Conservation (phyloP, 805 yeast species). For the Candida orba region DNA sequence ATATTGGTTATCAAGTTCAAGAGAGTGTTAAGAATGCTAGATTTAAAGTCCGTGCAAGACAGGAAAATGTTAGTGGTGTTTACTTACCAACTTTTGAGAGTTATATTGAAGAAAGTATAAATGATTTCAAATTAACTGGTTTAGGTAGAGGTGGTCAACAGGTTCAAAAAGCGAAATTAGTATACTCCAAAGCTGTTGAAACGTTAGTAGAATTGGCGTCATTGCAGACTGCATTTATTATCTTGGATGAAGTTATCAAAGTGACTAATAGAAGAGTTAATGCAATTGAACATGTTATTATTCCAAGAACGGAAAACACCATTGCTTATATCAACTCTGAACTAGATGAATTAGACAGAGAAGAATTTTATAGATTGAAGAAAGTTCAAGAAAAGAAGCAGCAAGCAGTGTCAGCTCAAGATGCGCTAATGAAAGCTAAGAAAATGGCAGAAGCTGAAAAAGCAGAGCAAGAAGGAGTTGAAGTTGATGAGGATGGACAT, state of each 20-base stretch:
- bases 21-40: conserved; percentile 89
- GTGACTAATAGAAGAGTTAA: conserved; percentile 97
- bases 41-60: conserved; percentile 83
- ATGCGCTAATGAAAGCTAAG: conserved; percentile 25
- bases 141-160: conserved; percentile 98
- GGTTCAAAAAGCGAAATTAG: conserved; percentile 87
- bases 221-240: conserved; percentile 92
- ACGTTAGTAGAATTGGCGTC: conserved; percentile 94
- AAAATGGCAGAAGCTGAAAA: conserved; percentile 23
- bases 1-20: conserved; percentile 91
- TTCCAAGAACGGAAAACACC: conserved; percentile 96
- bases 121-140: conserved; percentile 94
- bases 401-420: conserved; percentile 23
- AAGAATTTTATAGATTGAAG: conserved; percentile 93
- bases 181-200: conserved; percentile 94
- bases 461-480: conserved; percentile 20
- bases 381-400: conserved; percentile 48
- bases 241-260: conserved; percentile 94
- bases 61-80: conserved; percentile 96
- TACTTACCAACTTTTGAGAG: conserved; percentile 89
- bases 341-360: conserved; percentile 95
- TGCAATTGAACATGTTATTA: conserved; percentile 96
- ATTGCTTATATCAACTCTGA: conserved; percentile 89
- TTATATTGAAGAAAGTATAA: conserved; percentile 72
- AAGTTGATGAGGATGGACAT: conserved; percentile 12